Percentiles rank a stretch among this genome's conserved stretches.
Conservation (phyloP, 352 stramenopile genomes). For the Globisporangium viniferum region DNA sequence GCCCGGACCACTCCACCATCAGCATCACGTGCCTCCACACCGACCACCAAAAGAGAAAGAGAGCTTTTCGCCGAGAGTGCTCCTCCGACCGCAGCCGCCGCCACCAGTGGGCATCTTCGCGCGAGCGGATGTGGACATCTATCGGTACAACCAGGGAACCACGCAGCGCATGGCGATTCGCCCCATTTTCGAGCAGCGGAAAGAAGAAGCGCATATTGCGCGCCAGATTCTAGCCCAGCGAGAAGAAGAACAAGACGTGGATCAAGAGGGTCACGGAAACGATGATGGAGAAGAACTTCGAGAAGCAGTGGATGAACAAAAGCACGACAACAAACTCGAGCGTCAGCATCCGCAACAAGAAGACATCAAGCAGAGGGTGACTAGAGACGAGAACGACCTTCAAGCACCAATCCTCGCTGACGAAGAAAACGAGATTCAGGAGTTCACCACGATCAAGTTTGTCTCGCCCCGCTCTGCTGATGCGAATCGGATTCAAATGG, state of each 20-base stretch:
- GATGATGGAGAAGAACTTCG: neutral
- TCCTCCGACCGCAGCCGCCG: conserved; percentile 35
- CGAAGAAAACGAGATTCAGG: neutral
- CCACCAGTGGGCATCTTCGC: conserved; percentile 37
- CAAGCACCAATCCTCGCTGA: neutral
- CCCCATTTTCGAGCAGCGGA: conserved; percentile 62
- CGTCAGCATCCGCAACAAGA: neutral
- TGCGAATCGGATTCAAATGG: neutral
- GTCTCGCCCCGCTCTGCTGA: conserved; percentile 7
- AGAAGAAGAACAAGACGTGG: conserved; percentile 10
- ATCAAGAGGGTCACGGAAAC: neutral
- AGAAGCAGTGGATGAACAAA: neutral
- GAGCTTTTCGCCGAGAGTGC: conserved; percentile 21
- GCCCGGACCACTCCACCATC: neutral
- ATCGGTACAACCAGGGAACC: conserved; percentile 48
- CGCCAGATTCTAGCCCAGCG: conserved; percentile 26
- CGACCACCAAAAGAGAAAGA: conserved; percentile 20
- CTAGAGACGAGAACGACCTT: neutral
- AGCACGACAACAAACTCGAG: neutral
- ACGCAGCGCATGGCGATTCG: conserved; percentile 68
- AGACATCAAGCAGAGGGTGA: neutral
- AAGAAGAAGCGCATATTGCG: conserved; percentile 31
- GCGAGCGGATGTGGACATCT: conserved; percentile 54
- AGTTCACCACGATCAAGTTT: conserved; percentile 10
- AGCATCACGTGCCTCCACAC: neutral